Evolutionary conservation across 257 asterid genomes (phyloP).

Genomic region (Schizonepeta tenuifolia): DNA sequence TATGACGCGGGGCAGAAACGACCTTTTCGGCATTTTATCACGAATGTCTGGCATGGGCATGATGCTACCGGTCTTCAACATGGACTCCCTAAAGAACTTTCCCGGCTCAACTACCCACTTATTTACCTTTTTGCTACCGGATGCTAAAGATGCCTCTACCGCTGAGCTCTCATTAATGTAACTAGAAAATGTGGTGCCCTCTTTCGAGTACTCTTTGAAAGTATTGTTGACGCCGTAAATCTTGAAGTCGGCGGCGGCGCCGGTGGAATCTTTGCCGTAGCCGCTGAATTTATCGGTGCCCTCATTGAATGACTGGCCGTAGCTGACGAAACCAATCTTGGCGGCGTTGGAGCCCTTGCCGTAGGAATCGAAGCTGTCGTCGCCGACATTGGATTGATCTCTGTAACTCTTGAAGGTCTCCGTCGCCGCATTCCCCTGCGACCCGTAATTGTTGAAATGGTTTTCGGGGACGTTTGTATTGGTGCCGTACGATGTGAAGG

Average conservation of each 20-base stretch:
- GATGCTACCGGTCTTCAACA: constrained; percentile 60
- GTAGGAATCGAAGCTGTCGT: constrained; percentile 69
- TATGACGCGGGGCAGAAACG: constrained; percentile 78
- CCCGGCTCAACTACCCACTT: constrained; percentile 86
- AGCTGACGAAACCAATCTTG: constrained; percentile 48
- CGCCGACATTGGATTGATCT: constrained; percentile 79
- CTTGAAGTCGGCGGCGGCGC: constrained; percentile 47
- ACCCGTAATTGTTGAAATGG: constrained; percentile 62
- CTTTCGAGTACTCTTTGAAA: constrained; percentile 63
- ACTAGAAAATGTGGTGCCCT: constrained; percentile 49
- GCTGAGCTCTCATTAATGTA: constrained; percentile 53
- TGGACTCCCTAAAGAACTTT: constrained; percentile 75
- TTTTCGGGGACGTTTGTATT: constrained; percentile 62
- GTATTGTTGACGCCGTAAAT: constrained; percentile 66
- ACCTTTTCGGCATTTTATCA: constrained; percentile 92
- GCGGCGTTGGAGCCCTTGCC: constrained; percentile 60
- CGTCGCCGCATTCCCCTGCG: constrained; percentile 56
- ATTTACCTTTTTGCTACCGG: constrained; percentile 42
- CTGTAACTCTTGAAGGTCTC: constrained; percentile 71
- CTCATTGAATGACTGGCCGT: constrained; percentile 75
- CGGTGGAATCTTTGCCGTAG: constrained; percentile 52
- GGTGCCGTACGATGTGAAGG: constrained; percentile 64
- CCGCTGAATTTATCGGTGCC: constrained; percentile 74
- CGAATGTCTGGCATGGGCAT: constrained; percentile 93
- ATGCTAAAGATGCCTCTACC: constrained; percentile 29